Base-by-base conservation (phyloP, 768 basidiomycete genomes). In the Tubosaeta brunneosetosa region DNA sequence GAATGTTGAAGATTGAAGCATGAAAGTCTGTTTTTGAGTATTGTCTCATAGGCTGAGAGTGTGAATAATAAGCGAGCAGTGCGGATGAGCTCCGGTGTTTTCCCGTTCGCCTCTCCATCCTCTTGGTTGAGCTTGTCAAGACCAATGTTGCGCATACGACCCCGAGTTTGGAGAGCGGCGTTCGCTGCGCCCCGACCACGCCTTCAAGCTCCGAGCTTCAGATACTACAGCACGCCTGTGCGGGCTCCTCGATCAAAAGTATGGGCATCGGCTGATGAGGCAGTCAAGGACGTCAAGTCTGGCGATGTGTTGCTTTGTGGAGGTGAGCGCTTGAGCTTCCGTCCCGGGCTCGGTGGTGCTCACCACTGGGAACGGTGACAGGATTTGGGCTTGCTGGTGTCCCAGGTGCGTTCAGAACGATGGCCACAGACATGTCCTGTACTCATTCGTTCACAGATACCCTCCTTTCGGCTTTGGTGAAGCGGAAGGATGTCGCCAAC, bases 371-470 rank as follows among this genome's bases (percentile, higher is more conserved):
- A 41, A 36, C 27, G 29, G 61, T 10, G 37, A 14, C 61, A 92
- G 92, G 93, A 26, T 97, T 97, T 62, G 93, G 93, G 42, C 73
- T 91, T 47, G 89, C 90, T 59, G 94, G 93, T 29, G 87, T 92
- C 43, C 91, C 93, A 62, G 87, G 89, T 90, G 42, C 38, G 73
- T 43, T 41, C 14, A 27, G 2, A 12, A 36, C 33, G 29, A 16
- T 22, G 16, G 4, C 19, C n/a, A 27, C 11, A 12, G 13, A 27
- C 12, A 13, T 34, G 9, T 19, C 14, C 0, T 1, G 16, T 49
- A 45, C 33, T 53, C 47, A 61, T 19, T 10, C 3, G 3, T 32
- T 33, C 47, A 22, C 53, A 86, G 93, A 94, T 67, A 94, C 92
- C 3, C 75, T 97, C 43, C 85, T 95, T 29, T 75, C 72, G 19